Evolutionary conservation across 2,329 filamentous ascomycete genomes (phyloP), one percentile per base, ranked within the genome.

Genomic region (Shiraia sp.): DNA sequence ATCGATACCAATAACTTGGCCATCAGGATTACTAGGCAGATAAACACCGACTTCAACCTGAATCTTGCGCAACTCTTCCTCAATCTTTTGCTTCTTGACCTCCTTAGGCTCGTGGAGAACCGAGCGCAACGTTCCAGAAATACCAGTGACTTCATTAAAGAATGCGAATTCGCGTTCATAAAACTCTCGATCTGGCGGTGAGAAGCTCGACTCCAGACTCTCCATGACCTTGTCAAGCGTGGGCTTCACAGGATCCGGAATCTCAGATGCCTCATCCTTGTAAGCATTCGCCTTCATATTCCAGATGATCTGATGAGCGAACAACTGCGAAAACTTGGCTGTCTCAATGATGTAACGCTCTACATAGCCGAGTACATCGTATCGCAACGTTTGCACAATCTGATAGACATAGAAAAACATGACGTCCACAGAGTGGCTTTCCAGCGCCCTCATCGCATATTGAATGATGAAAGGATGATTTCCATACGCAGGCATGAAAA

Each of bases 261-360:
- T 81, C 58, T 87, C 83, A 10, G 87, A 91, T 55, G 96, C 90
- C 59, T 99, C 92, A 53, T 99, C 95, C 69, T 96, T 99, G 78
- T 88, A 99, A 1, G 91, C 88, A 68, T 99, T 99, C 23, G 93
- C 93, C 69, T 97, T 99, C 87, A 99, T 99, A 68, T 99, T 99
- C 93, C 95, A 99, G 65, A 99, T 99, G 55, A 99, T 97, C 62
- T 99, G 93, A 68, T 99, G 95, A 2, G 95, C 92, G 70, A 99
- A 99, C 7, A 97, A 75, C 69, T 97, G 93, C n/a, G 93, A 97
- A 63, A 96, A 91, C 59, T 95, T 92, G 1, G 91, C 93, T 1
- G 95, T 96, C 72, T 99, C 93, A 12, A 97, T 79, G 40, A 99
- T 97, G 64, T 96, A 99, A 31, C 92, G 82, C 70, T 96, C 90